Conservation (phyloP, 495 filamentous ascomycete genomes). For the Podospora sp. region DNA sequence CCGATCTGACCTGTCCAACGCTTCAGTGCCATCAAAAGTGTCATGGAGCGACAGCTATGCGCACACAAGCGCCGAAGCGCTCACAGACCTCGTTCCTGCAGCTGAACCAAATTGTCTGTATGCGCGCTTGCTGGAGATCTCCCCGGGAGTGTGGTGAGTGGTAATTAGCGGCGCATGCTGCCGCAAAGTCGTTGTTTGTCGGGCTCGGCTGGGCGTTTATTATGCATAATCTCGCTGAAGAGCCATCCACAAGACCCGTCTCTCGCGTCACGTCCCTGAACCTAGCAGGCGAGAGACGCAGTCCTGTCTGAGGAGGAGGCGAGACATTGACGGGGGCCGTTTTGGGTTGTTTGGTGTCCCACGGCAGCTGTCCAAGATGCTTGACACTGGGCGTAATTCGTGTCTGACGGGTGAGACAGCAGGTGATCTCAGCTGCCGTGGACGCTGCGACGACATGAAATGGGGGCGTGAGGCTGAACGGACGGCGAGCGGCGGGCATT, state of each 20-base stretch:
- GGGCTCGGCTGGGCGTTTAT: conserved; percentile 13
- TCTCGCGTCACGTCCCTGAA: not conserved
- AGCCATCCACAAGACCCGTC: not conserved
- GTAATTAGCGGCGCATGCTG: conserved; percentile 12
- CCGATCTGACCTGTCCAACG: not conserved
- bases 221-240: conserved; percentile 13
- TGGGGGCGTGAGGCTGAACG: conserved; percentile 1
- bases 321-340: conserved; percentile 11
- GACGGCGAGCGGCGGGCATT: not conserved
- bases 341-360: conserved; percentile 13
- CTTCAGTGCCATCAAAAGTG: not conserved
- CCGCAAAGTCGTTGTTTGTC: conserved; percentile 6
- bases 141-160: not conserved
- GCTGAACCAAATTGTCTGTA: conserved; percentile 11
- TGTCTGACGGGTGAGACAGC: conserved; percentile 1
- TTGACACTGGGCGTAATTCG: not conserved
- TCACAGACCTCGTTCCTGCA: conserved; percentile 22
- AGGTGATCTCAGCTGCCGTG: conserved; percentile 1
- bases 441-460: not conserved
- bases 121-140: not conserved
- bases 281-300: not conserved
- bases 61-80: conserved; percentile 7
- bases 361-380: conserved; percentile 19
- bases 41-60: not conserved
- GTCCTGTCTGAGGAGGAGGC: conserved; percentile 1